phyloP scores from a whole-genome alignment of 1,139 yeast species.

The Kodamaea derodonti region DNA sequence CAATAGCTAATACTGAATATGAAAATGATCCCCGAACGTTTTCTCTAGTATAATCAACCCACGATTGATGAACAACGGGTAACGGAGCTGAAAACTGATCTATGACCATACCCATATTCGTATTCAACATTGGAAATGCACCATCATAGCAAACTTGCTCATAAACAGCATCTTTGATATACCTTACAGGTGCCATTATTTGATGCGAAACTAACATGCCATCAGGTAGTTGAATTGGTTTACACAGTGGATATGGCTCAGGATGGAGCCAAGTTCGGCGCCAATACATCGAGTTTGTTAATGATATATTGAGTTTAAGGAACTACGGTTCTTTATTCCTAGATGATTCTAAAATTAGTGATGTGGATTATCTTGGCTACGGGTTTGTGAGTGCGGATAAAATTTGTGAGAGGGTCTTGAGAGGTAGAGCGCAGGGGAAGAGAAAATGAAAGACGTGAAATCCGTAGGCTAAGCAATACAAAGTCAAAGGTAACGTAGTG shows the following conservation, averaged over 20 bases:
- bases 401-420: too few relatives aligned
- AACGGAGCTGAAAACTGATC: conserved; percentile 26
- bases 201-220: conserved; percentile 36
- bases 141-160: conserved; percentile 35
- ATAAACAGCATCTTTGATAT: conserved; percentile 25
- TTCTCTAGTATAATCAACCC: conserved; percentile 35
- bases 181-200: conserved; percentile 17
- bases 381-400: too few relatives aligned
- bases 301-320: too few relatives aligned
- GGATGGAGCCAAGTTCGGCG: conserved; percentile 25
- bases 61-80: conserved; percentile 37
- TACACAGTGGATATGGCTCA: conserved; percentile 31
- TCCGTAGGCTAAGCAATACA: too few relatives aligned
- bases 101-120: conserved; percentile 33
- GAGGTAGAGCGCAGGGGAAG: too few relatives aligned
- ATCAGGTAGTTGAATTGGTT: conserved; percentile 24
- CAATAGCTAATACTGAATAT: conserved; percentile 56
- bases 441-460: too few relatives aligned
- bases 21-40: conserved; percentile 43
- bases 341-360: too few relatives aligned
- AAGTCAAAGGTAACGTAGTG: too few relatives aligned
- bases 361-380: too few relatives aligned
- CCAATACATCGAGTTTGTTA: conserved; percentile 33
- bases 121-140: conserved; percentile 40
- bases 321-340: too few relatives aligned